These are phyloP conservation scores for Capronia americana DNA, from an alignment of 2,329 filamentous ascomycete species.

Conservation along the genomic window DNA sequence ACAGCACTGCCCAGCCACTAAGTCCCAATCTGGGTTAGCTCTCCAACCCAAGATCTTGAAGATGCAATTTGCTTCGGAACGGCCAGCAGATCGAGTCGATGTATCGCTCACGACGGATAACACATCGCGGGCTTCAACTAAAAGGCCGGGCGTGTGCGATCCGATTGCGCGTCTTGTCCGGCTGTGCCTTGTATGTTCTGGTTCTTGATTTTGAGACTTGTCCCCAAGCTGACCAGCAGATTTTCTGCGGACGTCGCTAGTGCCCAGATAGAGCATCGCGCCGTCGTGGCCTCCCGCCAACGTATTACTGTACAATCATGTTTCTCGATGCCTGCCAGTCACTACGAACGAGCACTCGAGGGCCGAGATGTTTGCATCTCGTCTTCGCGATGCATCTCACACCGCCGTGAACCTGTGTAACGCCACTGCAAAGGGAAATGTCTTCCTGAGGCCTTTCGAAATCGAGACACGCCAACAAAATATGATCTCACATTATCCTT, in stretches of 20 bases:
- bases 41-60: background rate
- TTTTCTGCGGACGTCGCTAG: background rate
- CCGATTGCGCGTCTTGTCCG: background rate
- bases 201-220: background rate
- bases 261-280: background rate
- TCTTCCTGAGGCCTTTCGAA: conserved; percentile 16
- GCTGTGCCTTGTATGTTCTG: background rate
- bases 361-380: conserved; percentile 14
- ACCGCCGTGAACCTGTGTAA: conserved; percentile 32
- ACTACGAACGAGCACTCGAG: background rate
- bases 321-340: background rate
- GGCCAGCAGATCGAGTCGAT: background rate
- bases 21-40: background rate
- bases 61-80: background rate
- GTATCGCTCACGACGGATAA: background rate
- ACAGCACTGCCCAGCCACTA: background rate
- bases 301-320: background rate
- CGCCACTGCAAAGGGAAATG: conserved; percentile 25
- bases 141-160: background rate
- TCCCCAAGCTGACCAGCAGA: background rate
- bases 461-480: conserved; percentile 18
- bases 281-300: background rate
- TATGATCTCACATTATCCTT: conserved; percentile 18
- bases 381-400: conserved; percentile 23
- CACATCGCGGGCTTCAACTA: background rate